Percentiles rank a stretch among this genome's conserved stretches.
Conservation (phyloP, 2,329 filamentous ascomycete species). For the Gaeumannomyces sp. region DNA sequence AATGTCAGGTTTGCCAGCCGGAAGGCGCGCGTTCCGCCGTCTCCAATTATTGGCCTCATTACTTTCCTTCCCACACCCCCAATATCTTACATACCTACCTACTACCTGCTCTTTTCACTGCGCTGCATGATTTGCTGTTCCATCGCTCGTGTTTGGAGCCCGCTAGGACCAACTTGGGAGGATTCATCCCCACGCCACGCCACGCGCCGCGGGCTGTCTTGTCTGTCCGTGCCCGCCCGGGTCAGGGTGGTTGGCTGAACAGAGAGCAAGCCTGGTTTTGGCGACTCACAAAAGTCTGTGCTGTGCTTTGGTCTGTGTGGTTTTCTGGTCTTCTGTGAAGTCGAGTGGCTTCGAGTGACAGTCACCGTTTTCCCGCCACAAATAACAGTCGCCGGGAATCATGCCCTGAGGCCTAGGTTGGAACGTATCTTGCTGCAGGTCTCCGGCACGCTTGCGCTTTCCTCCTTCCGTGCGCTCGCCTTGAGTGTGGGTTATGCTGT, state of each 20-base stretch:
- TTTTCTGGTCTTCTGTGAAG: background rate
- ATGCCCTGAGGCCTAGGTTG: background rate
- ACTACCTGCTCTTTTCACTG: too few relatives aligned
- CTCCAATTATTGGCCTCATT: background rate
- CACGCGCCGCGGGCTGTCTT: background rate
- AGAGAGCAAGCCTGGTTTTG: background rate
- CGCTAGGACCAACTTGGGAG: background rate
- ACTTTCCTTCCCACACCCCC: background rate
- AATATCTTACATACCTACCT: background rate
- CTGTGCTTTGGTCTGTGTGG: background rate
- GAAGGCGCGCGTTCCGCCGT: background rate
- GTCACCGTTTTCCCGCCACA: background rate
- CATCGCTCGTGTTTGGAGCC: background rate
- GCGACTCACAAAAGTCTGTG: background rate
- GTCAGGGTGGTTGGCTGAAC: background rate
- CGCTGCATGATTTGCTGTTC: background rate
- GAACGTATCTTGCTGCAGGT: background rate
- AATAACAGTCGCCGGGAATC: background rate
- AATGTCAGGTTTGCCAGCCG: background rate
- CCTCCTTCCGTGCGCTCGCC: background rate
- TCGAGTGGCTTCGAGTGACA: background rate
- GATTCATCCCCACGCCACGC: background rate
- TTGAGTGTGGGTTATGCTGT: background rate
- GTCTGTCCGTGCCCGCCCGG: background rate
- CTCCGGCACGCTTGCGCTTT: background rate